phyloP scores from a whole-genome alignment of 192 early-diverging fungal species.

The Umbelopsis isabellina region DNA sequence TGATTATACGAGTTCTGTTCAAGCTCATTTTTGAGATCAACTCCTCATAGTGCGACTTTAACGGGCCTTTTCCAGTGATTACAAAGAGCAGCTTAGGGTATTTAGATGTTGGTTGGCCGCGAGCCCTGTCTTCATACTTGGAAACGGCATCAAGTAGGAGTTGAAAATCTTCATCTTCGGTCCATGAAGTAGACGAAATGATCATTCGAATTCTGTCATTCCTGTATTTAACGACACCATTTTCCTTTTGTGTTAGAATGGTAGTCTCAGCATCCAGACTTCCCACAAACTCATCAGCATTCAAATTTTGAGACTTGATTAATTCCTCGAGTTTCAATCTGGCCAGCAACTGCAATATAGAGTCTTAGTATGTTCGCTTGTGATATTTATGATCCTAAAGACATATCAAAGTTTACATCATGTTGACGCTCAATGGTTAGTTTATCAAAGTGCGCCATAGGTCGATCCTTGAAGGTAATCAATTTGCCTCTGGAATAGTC shows the following conservation, averaged over 20 bases:
- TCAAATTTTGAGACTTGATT: constrained; percentile 43
- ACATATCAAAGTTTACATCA: constrained; percentile 43
- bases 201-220: constrained; percentile 74
- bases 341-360: constrained; percentile 40
- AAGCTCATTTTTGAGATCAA: constrained; percentile 58
- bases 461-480: constrained; percentile 80
- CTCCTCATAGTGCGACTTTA: constrained; percentile 70
- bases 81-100: constrained; percentile 74
- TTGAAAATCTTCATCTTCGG: constrained; percentile 94
- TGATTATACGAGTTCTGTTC: constrained; percentile 65
- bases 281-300: constrained; percentile 40
- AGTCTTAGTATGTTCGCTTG: background rate
- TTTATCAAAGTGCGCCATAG: constrained; percentile 77
- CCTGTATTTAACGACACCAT: constrained; percentile 41
- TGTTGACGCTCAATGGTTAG: constrained; percentile 68
- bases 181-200: constrained; percentile 93
- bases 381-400: background rate
- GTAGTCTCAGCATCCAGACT: constrained; percentile 39
- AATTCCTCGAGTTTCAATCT: constrained; percentile 47
- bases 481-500: constrained; percentile 61
- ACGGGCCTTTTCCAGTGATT: constrained; percentile 93
- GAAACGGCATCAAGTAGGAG: constrained; percentile 72
- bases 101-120: constrained; percentile 8
- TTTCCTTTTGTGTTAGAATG: constrained; percentile 45
- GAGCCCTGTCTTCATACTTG: constrained; percentile 52